A percentile compares a stretch with the other conserved stretches of the same genome.
phyloP scores from a whole-genome alignment of 257 asterid genomes.

The Przewalskia tangutica region DNA sequence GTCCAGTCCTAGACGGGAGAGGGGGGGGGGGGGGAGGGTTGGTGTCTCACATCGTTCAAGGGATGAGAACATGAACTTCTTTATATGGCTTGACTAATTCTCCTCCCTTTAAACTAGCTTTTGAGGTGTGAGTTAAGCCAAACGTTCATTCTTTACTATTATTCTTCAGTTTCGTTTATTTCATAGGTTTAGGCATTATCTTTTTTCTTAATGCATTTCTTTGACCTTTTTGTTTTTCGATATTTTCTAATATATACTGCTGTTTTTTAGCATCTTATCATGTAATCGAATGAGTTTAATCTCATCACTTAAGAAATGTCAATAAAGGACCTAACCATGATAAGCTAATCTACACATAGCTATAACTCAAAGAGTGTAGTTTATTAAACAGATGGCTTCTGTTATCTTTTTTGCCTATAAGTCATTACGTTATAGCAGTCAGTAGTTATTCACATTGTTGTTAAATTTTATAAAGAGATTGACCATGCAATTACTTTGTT shows the following conservation, averaged over 20 bases:
- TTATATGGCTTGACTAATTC: too few species aligned
- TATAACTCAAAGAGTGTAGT: neutral
- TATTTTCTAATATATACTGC: neutral
- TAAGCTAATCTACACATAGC: neutral
- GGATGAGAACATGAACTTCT: too few species aligned
- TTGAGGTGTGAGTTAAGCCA: too few species aligned
- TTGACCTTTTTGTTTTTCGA: neutral
- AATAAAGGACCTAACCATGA: neutral
- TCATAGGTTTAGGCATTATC: neutral
- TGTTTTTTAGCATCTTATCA: neutral
- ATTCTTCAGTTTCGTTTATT: neutral
- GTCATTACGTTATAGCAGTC: neutral
- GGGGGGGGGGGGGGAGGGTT: too few species aligned
- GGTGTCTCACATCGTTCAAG: too few species aligned
- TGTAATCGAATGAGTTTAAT: neutral
- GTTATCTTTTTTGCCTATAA: neutral
- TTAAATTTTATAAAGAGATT: neutral
- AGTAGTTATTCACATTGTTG: neutral
- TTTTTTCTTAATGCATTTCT: neutral
- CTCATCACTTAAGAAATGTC: neutral
- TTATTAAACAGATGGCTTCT: neutral
- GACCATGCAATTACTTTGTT: neutral
- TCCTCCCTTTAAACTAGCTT: too few species aligned
- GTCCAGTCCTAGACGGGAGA: too few species aligned
- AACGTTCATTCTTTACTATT: too few species aligned